Evolutionary conservation across 108 stramenopile species (phyloP).

Genomic region (Bacterosira constricta): DNA sequence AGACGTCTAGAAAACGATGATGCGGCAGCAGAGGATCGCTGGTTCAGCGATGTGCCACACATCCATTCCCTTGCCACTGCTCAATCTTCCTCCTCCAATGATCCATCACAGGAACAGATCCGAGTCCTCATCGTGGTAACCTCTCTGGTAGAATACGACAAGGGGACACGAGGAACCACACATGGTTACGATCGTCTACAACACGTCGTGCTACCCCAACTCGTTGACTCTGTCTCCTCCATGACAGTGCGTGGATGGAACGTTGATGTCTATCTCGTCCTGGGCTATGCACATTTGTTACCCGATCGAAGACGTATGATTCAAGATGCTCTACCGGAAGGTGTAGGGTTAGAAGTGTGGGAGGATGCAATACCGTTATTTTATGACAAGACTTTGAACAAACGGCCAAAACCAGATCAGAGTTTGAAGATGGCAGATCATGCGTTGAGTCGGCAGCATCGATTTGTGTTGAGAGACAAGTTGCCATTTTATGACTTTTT

Average conservation of each 20-base stretch:
- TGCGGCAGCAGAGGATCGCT: neutral
- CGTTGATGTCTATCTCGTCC: conserved; percentile 75
- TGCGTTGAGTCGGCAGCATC: conserved; percentile 77
- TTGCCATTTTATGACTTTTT: conserved; percentile 76
- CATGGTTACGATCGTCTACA: conserved; percentile 27
- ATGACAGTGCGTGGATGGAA: conserved; percentile 55
- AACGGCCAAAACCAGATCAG: conserved; percentile 33
- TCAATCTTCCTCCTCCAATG: neutral
- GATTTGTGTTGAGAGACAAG: conserved; percentile 78
- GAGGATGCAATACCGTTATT: conserved; percentile 68
- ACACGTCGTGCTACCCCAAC: conserved; percentile 25
- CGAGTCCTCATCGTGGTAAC: conserved; percentile 33
- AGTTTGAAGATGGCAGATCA: conserved; percentile 8
- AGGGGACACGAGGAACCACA: conserved; percentile 35
- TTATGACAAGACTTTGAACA: conserved; percentile 40
- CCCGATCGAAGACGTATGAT: conserved; percentile 59
- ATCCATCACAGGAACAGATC: conserved; percentile 4
- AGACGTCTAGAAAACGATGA: too few species aligned
- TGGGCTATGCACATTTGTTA: conserved; percentile 35
- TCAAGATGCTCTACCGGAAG: conserved; percentile 46
- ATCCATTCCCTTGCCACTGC: conserved; percentile 21
- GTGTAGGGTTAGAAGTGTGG: conserved; percentile 65
- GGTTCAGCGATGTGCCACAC: conserved; percentile 16
- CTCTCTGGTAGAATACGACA: conserved; percentile 39
- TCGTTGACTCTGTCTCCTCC: conserved; percentile 28